These are phyloP conservation scores for Vigna radiata DNA, from an alignment of 306 rosid genomes.

Conservation along the genomic window DNA sequence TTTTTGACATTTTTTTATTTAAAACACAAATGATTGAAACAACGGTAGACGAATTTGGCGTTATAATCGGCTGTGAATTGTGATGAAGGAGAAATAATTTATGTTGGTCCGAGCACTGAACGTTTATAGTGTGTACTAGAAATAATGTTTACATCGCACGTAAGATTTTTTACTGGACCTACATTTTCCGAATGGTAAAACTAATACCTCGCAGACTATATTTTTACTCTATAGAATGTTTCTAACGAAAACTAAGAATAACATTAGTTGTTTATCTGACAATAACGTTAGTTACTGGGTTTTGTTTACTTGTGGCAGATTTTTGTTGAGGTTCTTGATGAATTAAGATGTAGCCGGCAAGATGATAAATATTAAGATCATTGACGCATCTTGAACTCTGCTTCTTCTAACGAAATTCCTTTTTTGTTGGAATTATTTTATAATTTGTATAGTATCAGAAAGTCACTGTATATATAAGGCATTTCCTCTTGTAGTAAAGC, in stretches of 20 bases:
- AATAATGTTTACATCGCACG: too few species aligned
- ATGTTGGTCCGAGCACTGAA: background rate
- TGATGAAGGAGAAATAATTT: background rate
- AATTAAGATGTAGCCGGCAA: conserved; percentile 14
- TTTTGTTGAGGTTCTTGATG: conserved; percentile 28
- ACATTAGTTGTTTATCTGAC: background rate
- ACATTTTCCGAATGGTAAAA: background rate
- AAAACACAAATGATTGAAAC: background rate
- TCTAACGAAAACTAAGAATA: background rate
- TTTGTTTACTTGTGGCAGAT: conserved; percentile 46
- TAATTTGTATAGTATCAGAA: conserved; percentile 32
- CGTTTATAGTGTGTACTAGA: background rate
- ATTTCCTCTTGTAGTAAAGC: conserved; percentile 2
- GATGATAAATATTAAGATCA: background rate
- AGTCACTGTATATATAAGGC: background rate
- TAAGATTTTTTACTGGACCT: background rate
- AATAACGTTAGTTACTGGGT: conserved; percentile 9
- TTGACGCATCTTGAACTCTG: conserved; percentile 5
- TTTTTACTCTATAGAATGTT: background rate
- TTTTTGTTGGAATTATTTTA: background rate
- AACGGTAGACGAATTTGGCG: background rate
- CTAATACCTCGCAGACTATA: background rate
- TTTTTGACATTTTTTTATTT: background rate
- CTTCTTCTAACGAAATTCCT: background rate
- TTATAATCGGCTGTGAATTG: background rate